Evolutionary conservation across 2,329 filamentous ascomycete genomes (phyloP), one percentile per base, ranked within the genome.

Genomic region (Ceratocystis alfenasii): DNA sequence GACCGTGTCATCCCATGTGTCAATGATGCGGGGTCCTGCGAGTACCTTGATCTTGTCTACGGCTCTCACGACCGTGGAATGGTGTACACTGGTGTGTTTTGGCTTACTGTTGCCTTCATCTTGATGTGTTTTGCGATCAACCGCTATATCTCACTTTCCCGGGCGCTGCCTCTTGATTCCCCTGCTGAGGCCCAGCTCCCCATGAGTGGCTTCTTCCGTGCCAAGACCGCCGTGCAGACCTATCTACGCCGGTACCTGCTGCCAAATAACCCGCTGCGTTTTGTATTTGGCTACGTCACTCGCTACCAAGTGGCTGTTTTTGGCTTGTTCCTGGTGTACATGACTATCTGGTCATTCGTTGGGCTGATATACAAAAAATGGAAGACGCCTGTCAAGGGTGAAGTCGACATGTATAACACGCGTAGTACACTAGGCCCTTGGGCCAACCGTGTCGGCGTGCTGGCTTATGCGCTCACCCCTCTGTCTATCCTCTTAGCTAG

Each of bases 391-490:
- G 81, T 89, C 63, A 83, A 83, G 72, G 77, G 77, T 15, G 75
- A 74, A 44, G 78, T 79, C 0, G 78, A 77, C 36, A 72, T 84
- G 0, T 79, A 82, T 75, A 89, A 87, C 73, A 89, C 81, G 0
- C 81, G 88, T 7, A 83, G 81, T 3, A 80, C 81, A 3, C 76
- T 91, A 0, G 87, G 87, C 0, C 83, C 85, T 0, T 90, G 83
- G 77, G 78, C 84, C 0, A 84, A 91, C 72, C 82, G 88, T 17
- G 73, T 90, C 2, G 88, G 88, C 6, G 80, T 86, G 1, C 74
- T 91, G 0, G 87, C 88, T 1, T 91, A 88, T 70, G 88, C 87
- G 0, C 78, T 91, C 8, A 90, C 87, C 0, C 88, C 88, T 0
- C 77, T 91, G 0, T 85, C 85, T 0, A 75, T 91, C 36, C 74